Base-by-base conservation (phyloP, 305 asterid species). In the Striga hermonthica region DNA sequence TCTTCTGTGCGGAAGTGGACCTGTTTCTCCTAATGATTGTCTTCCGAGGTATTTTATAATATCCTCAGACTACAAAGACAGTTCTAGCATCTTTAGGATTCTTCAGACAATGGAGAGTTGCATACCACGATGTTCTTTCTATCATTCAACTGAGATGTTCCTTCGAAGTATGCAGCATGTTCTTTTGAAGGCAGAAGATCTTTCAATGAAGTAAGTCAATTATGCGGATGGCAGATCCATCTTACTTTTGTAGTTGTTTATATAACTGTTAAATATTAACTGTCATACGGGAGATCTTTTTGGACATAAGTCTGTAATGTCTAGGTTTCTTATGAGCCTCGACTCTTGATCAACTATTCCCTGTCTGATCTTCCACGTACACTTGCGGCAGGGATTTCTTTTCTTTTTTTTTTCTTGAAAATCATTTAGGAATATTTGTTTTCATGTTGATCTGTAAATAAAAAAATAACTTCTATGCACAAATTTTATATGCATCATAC, bases 161-260 rank as follows among this genome's bases (percentile, higher is more conserved):
- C 57, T 88, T 62, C 77, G 15, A 71, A 75, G 75, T 76, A 76
- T 78, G 72, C 67, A 86, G 48, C 37, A 37, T 14, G 15, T 81
- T 67, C 80, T 86, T 60, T 72, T 64, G 67, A 66, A 75, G 58
- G 84, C 83, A 68, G 76, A 78, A 81, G 86, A 75, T 74, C 88
- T 90, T 62, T 85, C 91, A 7, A 59, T 81, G 67, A 82, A 76
- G 99, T 93, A 79, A 78, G 95, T 81, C 35, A 57, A 16, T 67
- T 70, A 13, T 61, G 52, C 52, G 43, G 55, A 41, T 66, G 48
- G 10, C 14, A 8, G 40, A 41, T 73, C 31, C 31, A 22, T 22
- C 49, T 65, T 39, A 60, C 69, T 57, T 53, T 38, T 48, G 36
- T 67, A 39, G 47, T 6, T 68, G 48, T 43, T 67, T 58, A 35